These are phyloP conservation scores for Cornus suecica DNA, from an alignment of 148 eudicot genomes.

Conservation along the genomic window DNA sequence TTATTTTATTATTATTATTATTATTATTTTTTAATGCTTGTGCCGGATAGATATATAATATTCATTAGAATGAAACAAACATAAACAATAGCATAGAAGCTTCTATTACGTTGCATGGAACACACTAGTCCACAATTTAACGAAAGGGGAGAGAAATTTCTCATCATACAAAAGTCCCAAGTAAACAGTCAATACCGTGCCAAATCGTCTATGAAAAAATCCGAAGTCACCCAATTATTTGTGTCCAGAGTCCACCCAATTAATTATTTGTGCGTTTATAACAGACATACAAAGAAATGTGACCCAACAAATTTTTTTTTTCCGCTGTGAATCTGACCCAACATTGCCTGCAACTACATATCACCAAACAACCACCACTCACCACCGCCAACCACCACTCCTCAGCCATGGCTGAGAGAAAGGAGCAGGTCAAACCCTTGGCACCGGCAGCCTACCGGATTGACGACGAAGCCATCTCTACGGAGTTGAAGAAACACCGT, in stretches of 20 bases:
- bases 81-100: neutral
- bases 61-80: no score
- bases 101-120: neutral
- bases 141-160: neutral
- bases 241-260: no score
- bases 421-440: slow-evolving; percentile 36
- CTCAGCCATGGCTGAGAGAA: slow-evolving; percentile 22
- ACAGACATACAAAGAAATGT: neutral
- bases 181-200: neutral
- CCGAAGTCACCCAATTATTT: neutral
- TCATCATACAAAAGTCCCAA: neutral
- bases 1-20: no score
- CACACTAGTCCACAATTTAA: no score
- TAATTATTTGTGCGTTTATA: neutral
- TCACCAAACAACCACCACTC: neutral
- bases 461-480: slow-evolving; percentile 2
- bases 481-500: neutral
- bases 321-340: no score
- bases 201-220: neutral
- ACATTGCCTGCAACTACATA: no score
- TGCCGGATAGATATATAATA: no score
- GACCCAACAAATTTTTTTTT: no score
- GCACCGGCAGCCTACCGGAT: slow-evolving; percentile 24
- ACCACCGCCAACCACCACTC: neutral
- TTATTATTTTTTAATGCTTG: no score